Base-by-base conservation (phyloP, 2,329 filamentous ascomycete species). In the Aspergillus ochraceus region DNA sequence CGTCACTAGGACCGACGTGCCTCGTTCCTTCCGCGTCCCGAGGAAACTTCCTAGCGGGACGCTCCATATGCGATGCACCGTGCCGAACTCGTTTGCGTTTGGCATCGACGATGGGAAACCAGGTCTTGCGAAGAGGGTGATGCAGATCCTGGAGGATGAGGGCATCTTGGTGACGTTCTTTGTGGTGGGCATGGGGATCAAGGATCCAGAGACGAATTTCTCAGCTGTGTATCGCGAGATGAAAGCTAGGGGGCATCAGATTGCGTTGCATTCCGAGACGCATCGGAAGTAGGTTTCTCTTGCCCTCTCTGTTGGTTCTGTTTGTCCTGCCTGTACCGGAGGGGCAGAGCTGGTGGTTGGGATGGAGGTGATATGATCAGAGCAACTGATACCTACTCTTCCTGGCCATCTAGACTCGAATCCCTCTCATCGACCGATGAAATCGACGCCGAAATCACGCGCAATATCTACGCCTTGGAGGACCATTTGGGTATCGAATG, bases 81-180 rank as follows among this genome's bases (percentile, higher is more conserved):
- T 87, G 19, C 87, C 87, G 51, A 88, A 89, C 75, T 87, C 84
- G 0, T 90, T 90, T 70, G 88, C 88, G 1, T 90, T 90, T 71
- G 88, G 87, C 53, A 90, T 90, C 63, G 88, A 90, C 69, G 88
- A 90, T 71, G 88, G 88, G 22, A 79, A 83, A 54, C 88, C 88
- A 51, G 68, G 76, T 36, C 80, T 83, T 58, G 86, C 86, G 1
- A 81, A 86, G 73, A 74, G 84, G 62, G 85, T 89, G 20, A 83
- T 88, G 76, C 75, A 82, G 46, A 85, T 88, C 55, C 78, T 90
- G 66, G 81, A 84, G 20, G 82, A 84, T 20, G 87, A 86, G 54
- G 72, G 78, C 57, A 86, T 90, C 66, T 82, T 85, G 64, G 87
- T 89, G 3, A 90, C 88, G 1, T 90, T 90, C 74, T 90, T 90